Conservation (phyloP, 2,329 filamentous ascomycete species). For the Hypoxylon sp. region DNA sequence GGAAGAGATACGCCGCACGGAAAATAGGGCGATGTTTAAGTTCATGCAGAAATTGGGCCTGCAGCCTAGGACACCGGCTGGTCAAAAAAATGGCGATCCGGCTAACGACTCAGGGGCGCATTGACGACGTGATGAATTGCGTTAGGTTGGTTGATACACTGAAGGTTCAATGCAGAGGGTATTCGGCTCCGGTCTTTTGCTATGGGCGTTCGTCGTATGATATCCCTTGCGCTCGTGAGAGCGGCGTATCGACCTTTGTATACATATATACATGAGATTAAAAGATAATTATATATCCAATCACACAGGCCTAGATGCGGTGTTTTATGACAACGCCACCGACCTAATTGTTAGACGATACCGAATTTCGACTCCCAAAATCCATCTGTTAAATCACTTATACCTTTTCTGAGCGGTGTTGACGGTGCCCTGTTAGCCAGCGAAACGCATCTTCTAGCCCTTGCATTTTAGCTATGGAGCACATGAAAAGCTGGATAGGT, state of each 20-base stretch:
- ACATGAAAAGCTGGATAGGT: slow-evolving; percentile 17
- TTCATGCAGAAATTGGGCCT: slow-evolving; percentile 61
- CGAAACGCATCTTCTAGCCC: slow-evolving; percentile 7
- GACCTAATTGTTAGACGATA: background rate
- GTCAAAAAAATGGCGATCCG: slow-evolving; percentile 29
- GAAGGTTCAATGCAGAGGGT: background rate
- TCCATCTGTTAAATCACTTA: background rate
- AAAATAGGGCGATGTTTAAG: slow-evolving; percentile 59
- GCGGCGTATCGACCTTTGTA: background rate
- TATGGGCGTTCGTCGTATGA: slow-evolving; percentile 27
- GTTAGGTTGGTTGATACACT: slow-evolving; percentile 1
- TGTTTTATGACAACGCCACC: background rate
- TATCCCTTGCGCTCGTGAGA: slow-evolving; percentile 28
- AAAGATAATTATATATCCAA: slow-evolving; percentile 1
- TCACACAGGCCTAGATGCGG: background rate
- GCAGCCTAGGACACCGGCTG: slow-evolving; percentile 50
- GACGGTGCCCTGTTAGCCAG: slow-evolving; percentile 7
- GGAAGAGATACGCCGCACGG: slow-evolving; percentile 45
- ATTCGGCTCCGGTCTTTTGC: background rate
- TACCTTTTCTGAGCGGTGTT: background rate
- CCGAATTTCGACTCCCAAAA: background rate
- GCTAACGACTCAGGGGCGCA: slow-evolving; percentile 11
- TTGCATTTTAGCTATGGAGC: slow-evolving; percentile 5
- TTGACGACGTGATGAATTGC: slow-evolving; percentile 16
- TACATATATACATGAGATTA: background rate